These are phyloP conservation scores for Huntiella savannae DNA, from an alignment of 2,329 filamentous ascomycete species.

Conservation along the genomic window DNA sequence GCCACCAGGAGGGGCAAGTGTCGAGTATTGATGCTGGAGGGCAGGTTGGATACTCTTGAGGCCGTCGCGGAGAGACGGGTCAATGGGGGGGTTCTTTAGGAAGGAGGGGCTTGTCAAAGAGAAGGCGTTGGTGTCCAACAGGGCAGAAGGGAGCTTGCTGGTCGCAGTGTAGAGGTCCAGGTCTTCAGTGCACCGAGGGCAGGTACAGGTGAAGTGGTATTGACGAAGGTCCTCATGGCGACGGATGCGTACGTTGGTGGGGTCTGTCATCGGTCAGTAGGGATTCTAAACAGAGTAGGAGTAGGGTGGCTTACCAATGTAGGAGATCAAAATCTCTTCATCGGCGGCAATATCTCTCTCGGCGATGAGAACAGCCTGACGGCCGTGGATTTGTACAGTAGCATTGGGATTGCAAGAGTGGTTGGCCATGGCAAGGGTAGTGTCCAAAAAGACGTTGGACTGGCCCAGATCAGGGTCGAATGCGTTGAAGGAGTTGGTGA, in stretches of 20 bases:
- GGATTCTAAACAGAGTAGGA: neutral
- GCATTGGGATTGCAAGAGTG: slow-evolving; percentile 45
- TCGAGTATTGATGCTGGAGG: slow-evolving; percentile 4
- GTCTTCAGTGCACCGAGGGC: slow-evolving; percentile 29
- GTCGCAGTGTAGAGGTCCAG: slow-evolving; percentile 36
- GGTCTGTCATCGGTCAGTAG: slow-evolving; percentile 21
- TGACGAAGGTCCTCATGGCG: slow-evolving; percentile 25
- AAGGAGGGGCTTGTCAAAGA: slow-evolving; percentile 16
- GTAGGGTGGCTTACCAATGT: slow-evolving; percentile 30
- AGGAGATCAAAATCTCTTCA: slow-evolving; percentile 42
- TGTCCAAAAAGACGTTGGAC: slow-evolving; percentile 36
- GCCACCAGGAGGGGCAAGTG: neutral
- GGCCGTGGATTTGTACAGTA: slow-evolving; percentile 33
- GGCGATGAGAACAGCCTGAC: slow-evolving; percentile 31
- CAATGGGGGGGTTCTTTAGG: slow-evolving; percentile 7
- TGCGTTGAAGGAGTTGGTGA: slow-evolving; percentile 43
- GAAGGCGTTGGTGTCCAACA: slow-evolving; percentile 24
- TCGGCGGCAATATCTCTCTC: slow-evolving; percentile 28
- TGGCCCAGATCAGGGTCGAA: slow-evolving; percentile 32
- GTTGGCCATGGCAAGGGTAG: slow-evolving; percentile 38
- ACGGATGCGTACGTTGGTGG: slow-evolving; percentile 24
- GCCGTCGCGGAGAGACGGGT: slow-evolving; percentile 6
- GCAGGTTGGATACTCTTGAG: slow-evolving; percentile 4
- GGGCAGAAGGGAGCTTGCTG: slow-evolving; percentile 19
- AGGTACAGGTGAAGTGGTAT: slow-evolving; percentile 35